phyloP scores from a whole-genome alignment of 768 basidiomycete species.

The Suillus plorans region DNA sequence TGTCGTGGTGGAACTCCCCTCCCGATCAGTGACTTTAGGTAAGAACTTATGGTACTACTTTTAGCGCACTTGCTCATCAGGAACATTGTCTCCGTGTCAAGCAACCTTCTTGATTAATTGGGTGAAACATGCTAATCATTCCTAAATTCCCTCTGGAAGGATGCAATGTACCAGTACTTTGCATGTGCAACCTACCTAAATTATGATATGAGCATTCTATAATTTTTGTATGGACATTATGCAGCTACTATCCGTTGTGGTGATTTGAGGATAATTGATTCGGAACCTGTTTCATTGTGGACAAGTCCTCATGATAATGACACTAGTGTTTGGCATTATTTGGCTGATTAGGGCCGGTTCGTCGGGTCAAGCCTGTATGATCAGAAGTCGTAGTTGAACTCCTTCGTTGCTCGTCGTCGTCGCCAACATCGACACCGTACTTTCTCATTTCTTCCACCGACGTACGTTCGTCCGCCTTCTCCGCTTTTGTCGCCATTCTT shows the following conservation, averaged over 20 bases:
- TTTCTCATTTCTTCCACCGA: slow-evolving; percentile 8
- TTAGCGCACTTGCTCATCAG: background rate
- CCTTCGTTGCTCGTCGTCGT: slow-evolving; percentile 27
- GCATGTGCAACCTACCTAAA: slow-evolving; percentile 20
- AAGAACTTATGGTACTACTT: background rate
- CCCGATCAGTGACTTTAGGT: slow-evolving; percentile 7
- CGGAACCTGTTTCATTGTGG: background rate
- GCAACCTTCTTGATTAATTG: slow-evolving; percentile 4
- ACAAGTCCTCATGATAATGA: background rate
- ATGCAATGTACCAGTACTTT: slow-evolving; percentile 34
- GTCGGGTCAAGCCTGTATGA: slow-evolving; percentile 18
- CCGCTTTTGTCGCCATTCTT: slow-evolving; percentile 3
- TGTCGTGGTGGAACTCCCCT: slow-evolving; percentile 56
- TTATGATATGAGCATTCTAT: slow-evolving; percentile 22
- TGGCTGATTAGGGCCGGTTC: slow-evolving; percentile 35
- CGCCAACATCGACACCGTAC: slow-evolving; percentile 25
- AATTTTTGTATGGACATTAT: slow-evolving; percentile 27
- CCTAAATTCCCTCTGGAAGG: slow-evolving; percentile 10
- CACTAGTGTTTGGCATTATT: slow-evolving; percentile 27
- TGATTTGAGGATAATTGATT: slow-evolving; percentile 2
- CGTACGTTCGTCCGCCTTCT: slow-evolving; percentile 19
- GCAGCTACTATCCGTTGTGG: slow-evolving; percentile 8
- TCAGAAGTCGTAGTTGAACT: slow-evolving; percentile 26
- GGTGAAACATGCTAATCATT: slow-evolving; percentile 6
- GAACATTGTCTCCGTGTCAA: slow-evolving; percentile 1